Base-by-base conservation (phyloP, 148 eudicot species). In the Heliamphora exappendiculata region DNA sequence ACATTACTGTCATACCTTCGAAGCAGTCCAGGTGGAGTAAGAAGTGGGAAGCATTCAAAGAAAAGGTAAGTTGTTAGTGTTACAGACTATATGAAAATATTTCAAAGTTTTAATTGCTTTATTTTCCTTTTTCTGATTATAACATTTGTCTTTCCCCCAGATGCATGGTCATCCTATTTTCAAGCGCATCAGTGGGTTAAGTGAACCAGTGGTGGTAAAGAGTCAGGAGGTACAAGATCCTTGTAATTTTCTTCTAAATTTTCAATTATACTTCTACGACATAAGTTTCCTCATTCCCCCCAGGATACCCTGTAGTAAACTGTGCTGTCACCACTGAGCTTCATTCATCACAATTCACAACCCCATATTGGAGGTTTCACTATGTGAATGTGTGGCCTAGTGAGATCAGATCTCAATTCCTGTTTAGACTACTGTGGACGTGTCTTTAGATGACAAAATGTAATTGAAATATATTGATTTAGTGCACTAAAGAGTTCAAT, bases 151-250 rank as follows among this genome's bases (percentile, higher is more conserved):
- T 78, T 82, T 76, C 39, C 70, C 67, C 2, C 82, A 95, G 99
- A 76, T 93, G 89, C 91, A 80, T 81, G 82, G 93, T 64, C 85
- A 86, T 87, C 93, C 96, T 29, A 64, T 89, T 76, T 91, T 87
- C 83, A 95, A 91, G 90, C 92, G 89, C 9, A 78, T 81, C 77
- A 86, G 86, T 41, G 89, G 85, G 80, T 68, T 91, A 50, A 87
- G 99, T 77, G 93, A 95, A 78, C 99, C 99, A 62, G 94, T 89
- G 36, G 86, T 90, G 82, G 75, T 50, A 22, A 94, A 90, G 86
- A 82, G 93, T 82, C 94, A 95, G 79, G 99, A 95, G 99, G 99
- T 95, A 87, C 49, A 41, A 39, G 20, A 47, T 63, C 26, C 68
- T 59, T 11, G 5, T 10, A 10, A 65, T 14, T 75, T 20, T 3